phyloP scores from a whole-genome alignment of 352 stramenopile species.

The Phytophthora lateralis region DNA sequence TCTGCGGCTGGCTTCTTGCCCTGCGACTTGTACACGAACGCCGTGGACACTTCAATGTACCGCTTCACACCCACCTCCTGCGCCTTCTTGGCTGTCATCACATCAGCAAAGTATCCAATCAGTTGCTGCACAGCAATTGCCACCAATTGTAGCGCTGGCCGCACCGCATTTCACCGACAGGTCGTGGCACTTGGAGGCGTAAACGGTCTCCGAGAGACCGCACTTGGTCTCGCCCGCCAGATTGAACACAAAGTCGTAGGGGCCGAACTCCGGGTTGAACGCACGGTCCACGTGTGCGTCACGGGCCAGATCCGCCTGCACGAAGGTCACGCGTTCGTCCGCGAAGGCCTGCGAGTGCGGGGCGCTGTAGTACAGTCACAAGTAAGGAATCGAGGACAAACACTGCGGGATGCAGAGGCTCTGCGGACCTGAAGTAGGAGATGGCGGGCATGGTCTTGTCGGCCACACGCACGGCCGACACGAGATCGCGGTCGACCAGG shows the following conservation, averaged over 20 bases:
- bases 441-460: conserved; percentile 91
- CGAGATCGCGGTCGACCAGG: conserved; percentile 73
- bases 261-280: conserved; percentile 70
- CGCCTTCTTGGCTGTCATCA: conserved; percentile 59
- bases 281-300: conserved; percentile 81
- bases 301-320: conserved; percentile 83
- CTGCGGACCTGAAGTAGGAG: conserved; percentile 79
- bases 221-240: conserved; percentile 86
- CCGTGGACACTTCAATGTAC: conserved; percentile 86
- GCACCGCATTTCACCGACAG: conserved; percentile 84
- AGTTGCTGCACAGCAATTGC: not conserved
- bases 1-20: conserved; percentile 71
- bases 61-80: conserved; percentile 73
- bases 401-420: not conserved
- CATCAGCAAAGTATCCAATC: not conserved
- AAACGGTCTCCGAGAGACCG: conserved; percentile 70
- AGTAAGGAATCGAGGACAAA: not conserved
- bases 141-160: conserved; percentile 16
- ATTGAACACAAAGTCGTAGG: conserved; percentile 89
- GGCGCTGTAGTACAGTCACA: conserved; percentile 27
- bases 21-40: conserved; percentile 91
- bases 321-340: conserved; percentile 73
- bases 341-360: conserved; percentile 73
- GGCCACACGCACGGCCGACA: conserved; percentile 71
- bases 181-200: conserved; percentile 86